These are phyloP conservation scores for Fusarium annulatum DNA, from an alignment of 2,329 filamentous ascomycete genomes.

Conservation along the genomic window DNA sequence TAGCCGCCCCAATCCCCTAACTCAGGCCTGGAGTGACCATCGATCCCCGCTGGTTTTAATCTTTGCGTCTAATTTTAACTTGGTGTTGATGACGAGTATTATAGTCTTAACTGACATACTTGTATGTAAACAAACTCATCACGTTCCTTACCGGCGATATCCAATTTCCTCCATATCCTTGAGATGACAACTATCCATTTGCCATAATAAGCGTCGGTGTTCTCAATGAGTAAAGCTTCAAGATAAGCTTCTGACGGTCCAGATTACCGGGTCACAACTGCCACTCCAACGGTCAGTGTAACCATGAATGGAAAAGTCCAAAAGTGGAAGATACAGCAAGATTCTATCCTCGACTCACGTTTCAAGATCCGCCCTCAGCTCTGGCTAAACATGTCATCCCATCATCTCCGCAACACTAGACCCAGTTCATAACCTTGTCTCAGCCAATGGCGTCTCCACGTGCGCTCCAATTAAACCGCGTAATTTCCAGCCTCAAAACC, in stretches of 20 bases:
- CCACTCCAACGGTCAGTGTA: background rate
- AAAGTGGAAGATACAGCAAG: background rate
- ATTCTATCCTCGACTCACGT: background rate
- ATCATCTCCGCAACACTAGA: background rate
- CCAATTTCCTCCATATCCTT: background rate
- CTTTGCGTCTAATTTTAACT: too few relatives aligned
- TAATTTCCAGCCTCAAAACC: conserved; percentile 18
- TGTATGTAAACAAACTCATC: too few relatives aligned
- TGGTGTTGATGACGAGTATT: accelerated
- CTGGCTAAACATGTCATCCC: background rate
- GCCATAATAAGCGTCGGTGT: background rate
- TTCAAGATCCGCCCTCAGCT: background rate
- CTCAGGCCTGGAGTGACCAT: background rate
- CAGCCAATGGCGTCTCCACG: conserved; percentile 31
- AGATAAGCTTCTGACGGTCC: background rate
- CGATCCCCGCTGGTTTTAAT: background rate
- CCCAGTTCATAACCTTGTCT: background rate
- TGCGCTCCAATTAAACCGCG: conserved; percentile 28
- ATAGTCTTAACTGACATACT: background rate
- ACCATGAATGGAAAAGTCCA: background rate
- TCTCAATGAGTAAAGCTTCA: background rate
- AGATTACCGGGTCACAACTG: too few relatives aligned
- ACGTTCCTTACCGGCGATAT: too few relatives aligned
- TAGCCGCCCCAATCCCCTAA: background rate
- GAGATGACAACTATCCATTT: accelerated